Conservation (phyloP, 768 basidiomycete species). For the Lentinus tigrinus region DNA sequence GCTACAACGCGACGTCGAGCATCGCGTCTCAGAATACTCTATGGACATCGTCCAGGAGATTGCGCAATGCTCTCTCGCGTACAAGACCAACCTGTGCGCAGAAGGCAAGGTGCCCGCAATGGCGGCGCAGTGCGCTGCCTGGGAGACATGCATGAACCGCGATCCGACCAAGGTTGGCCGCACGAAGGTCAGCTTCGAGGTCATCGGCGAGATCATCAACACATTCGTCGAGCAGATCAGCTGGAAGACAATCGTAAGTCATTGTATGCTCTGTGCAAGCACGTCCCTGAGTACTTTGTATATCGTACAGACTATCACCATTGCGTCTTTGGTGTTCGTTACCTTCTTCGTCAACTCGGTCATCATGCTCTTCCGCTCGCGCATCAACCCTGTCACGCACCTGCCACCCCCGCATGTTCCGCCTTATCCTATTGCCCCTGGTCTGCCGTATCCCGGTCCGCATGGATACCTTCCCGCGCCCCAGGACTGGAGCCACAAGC, state of each 20-base stretch:
- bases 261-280: background rate
- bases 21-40: conserved; percentile 84
- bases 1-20: conserved; percentile 86
- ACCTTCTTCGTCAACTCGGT: conserved; percentile 82
- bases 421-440: conserved; percentile 38
- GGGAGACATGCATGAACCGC: conserved; percentile 95
- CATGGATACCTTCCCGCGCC: conserved; percentile 50
- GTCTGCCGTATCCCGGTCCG: conserved; percentile 44
- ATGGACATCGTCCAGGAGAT: conserved; percentile 95
- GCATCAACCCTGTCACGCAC: conserved; percentile 40
- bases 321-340: conserved; percentile 74
- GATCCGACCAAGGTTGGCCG: conserved; percentile 89
- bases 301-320: conserved; percentile 58
- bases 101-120: conserved; percentile 80
- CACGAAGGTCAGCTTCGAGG: conserved; percentile 88
- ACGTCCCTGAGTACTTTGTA: too few relatives aligned
- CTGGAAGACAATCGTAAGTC: conserved; percentile 90
- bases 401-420: conserved; percentile 18
- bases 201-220: conserved; percentile 94
- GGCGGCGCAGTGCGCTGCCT: conserved; percentile 79
- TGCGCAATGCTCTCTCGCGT: conserved; percentile 75
- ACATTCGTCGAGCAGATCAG: conserved; percentile 96
- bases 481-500: conserved; percentile 42
- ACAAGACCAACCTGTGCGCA: conserved; percentile 82
- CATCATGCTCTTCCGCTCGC: conserved; percentile 72